A percentile compares a stretch with the other conserved stretches of the same genome.
Conservation (phyloP, 176 grass and related monocot genomes). For the Musa beccarii region DNA sequence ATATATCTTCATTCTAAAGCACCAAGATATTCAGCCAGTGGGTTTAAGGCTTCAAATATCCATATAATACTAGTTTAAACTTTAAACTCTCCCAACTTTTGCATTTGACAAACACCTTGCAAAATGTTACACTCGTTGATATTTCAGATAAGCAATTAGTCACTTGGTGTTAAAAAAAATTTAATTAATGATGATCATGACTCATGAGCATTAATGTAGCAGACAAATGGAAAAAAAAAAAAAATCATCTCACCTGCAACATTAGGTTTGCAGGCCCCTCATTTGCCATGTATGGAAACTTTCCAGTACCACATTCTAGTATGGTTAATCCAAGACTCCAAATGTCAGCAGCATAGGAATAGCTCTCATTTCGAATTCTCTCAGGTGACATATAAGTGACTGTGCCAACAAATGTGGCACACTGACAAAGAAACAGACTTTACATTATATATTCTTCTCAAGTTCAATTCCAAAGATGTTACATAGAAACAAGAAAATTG, state of each 20-base stretch:
- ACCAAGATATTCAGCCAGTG: no score
- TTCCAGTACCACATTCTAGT: constrained; percentile 91
- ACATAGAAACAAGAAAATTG: constrained; percentile 3
- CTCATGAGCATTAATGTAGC: not conserved
- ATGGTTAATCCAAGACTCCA: constrained; percentile 90
- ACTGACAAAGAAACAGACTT: constrained; percentile 44
- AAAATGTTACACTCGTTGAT: no score
- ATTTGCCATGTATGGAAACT: constrained; percentile 90
- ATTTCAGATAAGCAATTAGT: not conserved
- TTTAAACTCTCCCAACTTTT: no score
- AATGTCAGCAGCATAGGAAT: constrained; percentile 93
- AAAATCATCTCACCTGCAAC: constrained; percentile 55
- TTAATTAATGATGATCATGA: not conserved
- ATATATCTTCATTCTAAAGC: no score
- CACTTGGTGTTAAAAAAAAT: not conserved
- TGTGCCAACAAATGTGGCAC: constrained; percentile 96
- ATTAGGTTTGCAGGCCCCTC: constrained; percentile 86
- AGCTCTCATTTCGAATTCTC: constrained; percentile 89
- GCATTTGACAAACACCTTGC: no score
- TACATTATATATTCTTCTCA: constrained; percentile 12
- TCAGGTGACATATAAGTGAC: constrained; percentile 99
- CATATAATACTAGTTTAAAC: no score
- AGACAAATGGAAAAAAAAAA: constrained; percentile 11
- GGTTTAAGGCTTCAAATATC: no score
- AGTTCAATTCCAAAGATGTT: not conserved